Base-by-base conservation (phyloP, 176 grass and related monocot species). In the Triticum turgidum region DNA sequence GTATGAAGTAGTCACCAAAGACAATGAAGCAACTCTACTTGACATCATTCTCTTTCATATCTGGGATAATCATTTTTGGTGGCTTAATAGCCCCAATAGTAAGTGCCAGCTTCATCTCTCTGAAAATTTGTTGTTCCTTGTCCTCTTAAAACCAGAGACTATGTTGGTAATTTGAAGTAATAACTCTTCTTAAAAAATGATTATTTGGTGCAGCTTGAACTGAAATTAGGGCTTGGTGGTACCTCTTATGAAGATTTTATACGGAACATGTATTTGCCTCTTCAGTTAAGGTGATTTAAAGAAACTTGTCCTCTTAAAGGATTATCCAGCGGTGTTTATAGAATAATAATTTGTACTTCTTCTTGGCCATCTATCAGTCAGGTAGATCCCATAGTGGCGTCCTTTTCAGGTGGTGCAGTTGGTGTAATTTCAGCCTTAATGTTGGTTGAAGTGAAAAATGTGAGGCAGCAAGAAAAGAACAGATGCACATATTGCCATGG, bases 181-280 rank as follows among this genome's bases (percentile, higher is more conserved):
- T 58, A 44, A 39, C 11, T 85, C 45, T 71, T 88, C 14, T 82
- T 42, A 44, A 39, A 80, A 86, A 12, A 70, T 66, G 5, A 81
- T 33, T 5, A 47, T 56, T 61, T 56, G 12, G 65, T 82, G 69
- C 81, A 98, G 96, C 96, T 98, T 86, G 96, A 98, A 87, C 73
- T 98, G 69, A 98, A 95, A 91, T 81, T 98, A 68, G 96, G 96
- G 3, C 83, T 98, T 10, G 96, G 96, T 29, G 96, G 96, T 47
- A 98, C 93, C 34, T 94, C 93, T 59, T 98, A 98, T 84, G 93
- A 91, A 90, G 93, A 98, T 88, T 98, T 98, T 87, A 95, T 98
- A 87, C 71, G 80, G 58, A 94, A 67, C 44, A 33, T 95, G 39
- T 94, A 98, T 62, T 89, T 98, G 59, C 96, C 96, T 88, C 84